Conservation (phyloP, 2,329 filamentous ascomycete species). For the Nemania serpens region DNA sequence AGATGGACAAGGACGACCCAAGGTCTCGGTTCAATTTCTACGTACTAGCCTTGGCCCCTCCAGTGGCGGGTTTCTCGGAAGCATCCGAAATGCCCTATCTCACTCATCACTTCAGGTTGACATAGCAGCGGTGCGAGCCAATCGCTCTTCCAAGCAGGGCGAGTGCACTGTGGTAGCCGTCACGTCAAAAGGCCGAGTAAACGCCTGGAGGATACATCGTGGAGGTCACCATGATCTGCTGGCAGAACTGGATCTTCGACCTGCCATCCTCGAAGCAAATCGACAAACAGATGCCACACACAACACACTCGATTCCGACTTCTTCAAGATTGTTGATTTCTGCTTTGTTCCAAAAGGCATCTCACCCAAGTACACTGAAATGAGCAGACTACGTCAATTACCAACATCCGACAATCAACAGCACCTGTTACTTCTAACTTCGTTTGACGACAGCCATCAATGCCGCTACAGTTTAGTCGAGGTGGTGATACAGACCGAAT, state of each 20-base stretch:
- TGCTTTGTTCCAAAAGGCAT: slow-evolving; percentile 65
- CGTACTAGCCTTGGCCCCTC: slow-evolving; percentile 62
- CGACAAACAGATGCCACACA: slow-evolving; percentile 57
- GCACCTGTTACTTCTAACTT: slow-evolving; percentile 66
- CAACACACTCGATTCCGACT: slow-evolving; percentile 56
- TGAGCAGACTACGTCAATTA: slow-evolving; percentile 57
- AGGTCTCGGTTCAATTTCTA: slow-evolving; percentile 78
- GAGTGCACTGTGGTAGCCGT: slow-evolving; percentile 84
- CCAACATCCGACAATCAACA: slow-evolving; percentile 58
- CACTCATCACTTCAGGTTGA: slow-evolving; percentile 74
- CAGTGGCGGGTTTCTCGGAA: slow-evolving; percentile 75
- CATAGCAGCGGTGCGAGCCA: slow-evolving; percentile 78
- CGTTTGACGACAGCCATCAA: slow-evolving; percentile 54
- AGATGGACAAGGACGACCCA: slow-evolving; percentile 84
- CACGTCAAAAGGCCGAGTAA: slow-evolving; percentile 76
- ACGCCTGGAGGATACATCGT: slow-evolving; percentile 88
- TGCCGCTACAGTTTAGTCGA: slow-evolving; percentile 79
- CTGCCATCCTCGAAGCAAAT: slow-evolving; percentile 66
- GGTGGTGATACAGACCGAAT: slow-evolving; percentile 61
- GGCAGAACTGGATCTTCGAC: slow-evolving; percentile 71
- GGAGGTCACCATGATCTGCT: slow-evolving; percentile 80
- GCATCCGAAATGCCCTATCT: slow-evolving; percentile 76
- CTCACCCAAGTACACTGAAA: slow-evolving; percentile 54
- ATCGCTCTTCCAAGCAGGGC: slow-evolving; percentile 72
- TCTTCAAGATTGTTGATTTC: slow-evolving; percentile 80